Base-by-base conservation (phyloP, 352 stramenopile species). In the Phytopythium oedochilum region DNA sequence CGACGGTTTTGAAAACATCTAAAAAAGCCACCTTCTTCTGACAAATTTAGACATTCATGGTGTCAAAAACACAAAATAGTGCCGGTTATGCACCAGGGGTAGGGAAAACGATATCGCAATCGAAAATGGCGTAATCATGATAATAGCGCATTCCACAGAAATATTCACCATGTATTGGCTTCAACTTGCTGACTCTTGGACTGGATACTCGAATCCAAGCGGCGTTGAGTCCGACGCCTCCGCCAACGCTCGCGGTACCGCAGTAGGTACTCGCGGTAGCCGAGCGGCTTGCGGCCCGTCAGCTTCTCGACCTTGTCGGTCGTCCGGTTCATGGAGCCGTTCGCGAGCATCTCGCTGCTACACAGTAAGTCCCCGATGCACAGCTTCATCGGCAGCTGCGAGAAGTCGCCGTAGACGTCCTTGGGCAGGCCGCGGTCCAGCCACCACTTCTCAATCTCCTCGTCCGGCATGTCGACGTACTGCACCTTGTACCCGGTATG, bases 301-400 rank as follows among this genome's bases (percentile, higher is more conserved):
- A 70, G 40, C 36, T 57, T 51, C 38, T 70, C 63, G 3, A 70
- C 63, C 3, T 58, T 55, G 43, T 70, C 44, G 0, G 63, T 63
- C 31, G 53, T 48, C 31, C 56, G 42, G 48, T 14, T 66, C 63
- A 70, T 70, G 7, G 46, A 70, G 28, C 63, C 63, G 44, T 70
- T 70, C 8, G 53, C 63, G 29, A 70, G 34, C 23, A 56, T 70
- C 42, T 70, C 63, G n/a, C 63, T 53, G 39, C 48, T 63, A 38
- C 63, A 70, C 23, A 70, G 43, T 31, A 66, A 32, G 43, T 70
- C 63, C 0, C 63, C 63, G 12, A 70, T 70, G 50, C 63, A 70
- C n/a, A 67, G 17, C 50, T 67, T 70, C 63, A 70, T 70, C 0
- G 59, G 63, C 5, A 70, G 50, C 15, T 67, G 36, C 18, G 59